Base-by-base conservation (phyloP, 176 grass and related monocot genomes). In the Avena eriantha region DNA sequence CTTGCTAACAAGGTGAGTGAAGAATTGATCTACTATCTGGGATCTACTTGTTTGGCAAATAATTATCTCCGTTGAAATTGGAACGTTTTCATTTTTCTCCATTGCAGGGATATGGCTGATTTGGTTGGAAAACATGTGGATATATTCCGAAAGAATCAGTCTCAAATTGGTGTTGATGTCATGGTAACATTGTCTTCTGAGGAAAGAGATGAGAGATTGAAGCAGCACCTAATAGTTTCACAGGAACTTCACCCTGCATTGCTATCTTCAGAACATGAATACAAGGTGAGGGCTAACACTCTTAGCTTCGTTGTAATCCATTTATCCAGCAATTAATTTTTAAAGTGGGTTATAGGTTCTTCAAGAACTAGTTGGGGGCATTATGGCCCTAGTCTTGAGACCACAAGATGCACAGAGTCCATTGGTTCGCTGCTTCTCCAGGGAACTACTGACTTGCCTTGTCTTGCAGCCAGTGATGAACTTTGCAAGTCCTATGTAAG, bases 141-240 rank as follows among this genome's bases (percentile, higher is more conserved):
- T 84, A 82, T 94, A 49, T 98, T 93, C 78, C 93, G 97, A 76
- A 96, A 91, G 87, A 96, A 96, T 60, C 94, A 98, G 80, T 82
- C 89, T 71, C 85, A 87, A 76, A 98, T 98, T 84, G 94, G 97
- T 60, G 86, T 85, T 55, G 86, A 96, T 77, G 87, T 96, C 78
- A 98, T 98, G 92, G 90, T 77, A 79, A 94, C 90, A 73, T 89
- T 98, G 71, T 96, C 97, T 83, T 98, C 87, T 3, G 97, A 98
- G 83, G 97, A 98, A 96, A 96, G 92, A 89, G 97, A 98, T 80
- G 97, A 98, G 69, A 92, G 67, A 56, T 79, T 98, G 82, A 98
- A 96, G 69, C 92, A 85, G 3, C 90, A 98, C 87, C 80, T 98
- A 82, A 96, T 94, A 65, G 90, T 91, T 68, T 92, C 97, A 70